phyloP scores from a whole-genome alignment of 768 basidiomycete genomes.

The Dacryopinax spathularia region DNA sequence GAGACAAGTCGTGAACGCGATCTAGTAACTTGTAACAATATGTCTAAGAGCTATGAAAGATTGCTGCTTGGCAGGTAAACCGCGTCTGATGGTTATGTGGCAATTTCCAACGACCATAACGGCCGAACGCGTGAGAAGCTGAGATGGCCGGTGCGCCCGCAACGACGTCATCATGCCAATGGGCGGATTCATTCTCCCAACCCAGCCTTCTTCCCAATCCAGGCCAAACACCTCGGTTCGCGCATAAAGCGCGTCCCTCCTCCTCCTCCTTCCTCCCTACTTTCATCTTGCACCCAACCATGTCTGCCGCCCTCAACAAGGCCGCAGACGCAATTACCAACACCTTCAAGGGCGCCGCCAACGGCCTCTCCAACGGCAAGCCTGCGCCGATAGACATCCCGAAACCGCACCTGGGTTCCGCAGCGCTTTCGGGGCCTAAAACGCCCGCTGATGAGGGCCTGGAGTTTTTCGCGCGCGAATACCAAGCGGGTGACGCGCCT shows the following conservation, averaged over 20 bases:
- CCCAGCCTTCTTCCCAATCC: neutral
- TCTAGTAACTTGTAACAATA: neutral
- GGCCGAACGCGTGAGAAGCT: neutral
- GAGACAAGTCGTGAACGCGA: neutral
- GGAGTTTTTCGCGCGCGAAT: conserved; percentile 61
- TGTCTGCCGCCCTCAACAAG: conserved; percentile 4
- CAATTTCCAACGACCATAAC: neutral
- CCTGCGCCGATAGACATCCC: neutral
- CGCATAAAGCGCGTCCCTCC: neutral
- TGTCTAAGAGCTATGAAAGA: neutral
- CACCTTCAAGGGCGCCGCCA: neutral
- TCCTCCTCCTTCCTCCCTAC: neutral
- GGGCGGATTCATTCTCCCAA: neutral
- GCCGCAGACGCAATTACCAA: neutral
- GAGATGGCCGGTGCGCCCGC: neutral
- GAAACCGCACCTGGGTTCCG: conserved; percentile 4
- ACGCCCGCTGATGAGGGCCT: conserved; percentile 90
- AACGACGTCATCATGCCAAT: neutral
- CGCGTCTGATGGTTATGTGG: neutral
- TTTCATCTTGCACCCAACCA: neutral
- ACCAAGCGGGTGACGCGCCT: conserved; percentile 40
- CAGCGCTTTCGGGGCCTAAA: conserved; percentile 33
- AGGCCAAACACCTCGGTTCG: neutral
- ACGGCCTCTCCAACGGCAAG: neutral
- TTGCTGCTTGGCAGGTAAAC: neutral